Evolutionary conservation across 1,284 basidiomycete species (phyloP).

Genomic region (Agaricales sp.): DNA sequence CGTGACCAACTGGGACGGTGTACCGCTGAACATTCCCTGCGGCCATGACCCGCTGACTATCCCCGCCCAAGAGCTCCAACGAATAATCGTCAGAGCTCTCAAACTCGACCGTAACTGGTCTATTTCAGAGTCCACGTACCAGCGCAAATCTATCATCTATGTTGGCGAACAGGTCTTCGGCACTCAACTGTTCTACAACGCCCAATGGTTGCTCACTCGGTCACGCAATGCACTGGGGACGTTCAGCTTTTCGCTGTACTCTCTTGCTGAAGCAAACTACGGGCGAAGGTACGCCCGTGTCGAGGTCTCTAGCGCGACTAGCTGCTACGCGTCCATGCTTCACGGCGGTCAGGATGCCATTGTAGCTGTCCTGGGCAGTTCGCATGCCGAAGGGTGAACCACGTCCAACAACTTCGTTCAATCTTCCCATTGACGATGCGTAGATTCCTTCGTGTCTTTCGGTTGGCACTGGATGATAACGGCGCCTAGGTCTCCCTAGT

Average conservation of each 20-base stretch:
- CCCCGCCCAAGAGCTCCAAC: conserved; percentile 22
- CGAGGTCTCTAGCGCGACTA: conserved; percentile 23
- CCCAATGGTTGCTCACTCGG: conserved; percentile 33
- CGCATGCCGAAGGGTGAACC: conserved; percentile 10
- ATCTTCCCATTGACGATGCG: conserved; percentile 4
- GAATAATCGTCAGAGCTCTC: conserved; percentile 29
- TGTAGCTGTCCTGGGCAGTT: conserved; percentile 21
- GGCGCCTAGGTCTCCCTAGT: not conserved
- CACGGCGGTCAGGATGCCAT: conserved; percentile 17
- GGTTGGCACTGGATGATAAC: conserved; percentile 3
- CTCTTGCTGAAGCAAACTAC: conserved; percentile 18
- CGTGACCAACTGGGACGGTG: conserved; percentile 16
- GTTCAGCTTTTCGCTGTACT: conserved; percentile 31
- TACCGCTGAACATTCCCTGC: conserved; percentile 25
- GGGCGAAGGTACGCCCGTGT: conserved; percentile 23
- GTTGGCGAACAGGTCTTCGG: conserved; percentile 27
- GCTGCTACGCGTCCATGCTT: conserved; percentile 21
- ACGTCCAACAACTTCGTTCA: conserved; percentile 7
- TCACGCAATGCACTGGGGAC: conserved; percentile 20
- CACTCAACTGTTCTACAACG: conserved; percentile 33
- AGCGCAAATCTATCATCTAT: conserved; percentile 23
- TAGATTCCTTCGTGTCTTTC: conserved; percentile 2
- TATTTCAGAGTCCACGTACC: conserved; percentile 22
- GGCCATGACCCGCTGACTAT: conserved; percentile 17
- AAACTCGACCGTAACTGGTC: conserved; percentile 44